phyloP scores from a whole-genome alignment of 1,284 basidiomycete genomes.

The Fomitiporia mediterranea region DNA sequence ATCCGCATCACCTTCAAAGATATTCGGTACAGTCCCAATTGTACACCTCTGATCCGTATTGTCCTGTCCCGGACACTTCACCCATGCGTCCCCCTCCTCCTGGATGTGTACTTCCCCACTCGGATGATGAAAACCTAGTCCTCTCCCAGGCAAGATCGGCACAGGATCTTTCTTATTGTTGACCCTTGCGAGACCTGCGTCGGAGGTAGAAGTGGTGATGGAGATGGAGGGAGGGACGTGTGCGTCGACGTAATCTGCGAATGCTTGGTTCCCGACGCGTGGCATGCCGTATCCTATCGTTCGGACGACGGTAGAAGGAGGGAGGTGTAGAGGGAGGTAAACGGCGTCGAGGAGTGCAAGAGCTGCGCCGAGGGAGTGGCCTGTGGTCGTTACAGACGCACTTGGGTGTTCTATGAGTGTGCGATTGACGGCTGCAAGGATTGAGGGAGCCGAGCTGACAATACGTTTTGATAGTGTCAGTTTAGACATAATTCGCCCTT shows the following conservation, averaged over 20 bases:
- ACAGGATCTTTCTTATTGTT: conserved; percentile 30
- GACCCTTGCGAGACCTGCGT: conserved; percentile 30
- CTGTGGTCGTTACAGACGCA: conserved; percentile 44
- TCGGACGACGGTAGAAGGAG: conserved; percentile 29
- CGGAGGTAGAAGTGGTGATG: conserved; percentile 16
- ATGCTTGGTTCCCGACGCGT: conserved; percentile 59
- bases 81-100: conserved; percentile 22
- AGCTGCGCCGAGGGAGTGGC: conserved; percentile 54
- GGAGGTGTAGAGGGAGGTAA: conserved; percentile 35
- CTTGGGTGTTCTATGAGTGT: conserved; percentile 36
- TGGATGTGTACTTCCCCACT: conserved; percentile 32
- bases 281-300: conserved; percentile 51
- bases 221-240: too few species aligned
- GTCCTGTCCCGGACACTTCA: conserved; percentile 24
- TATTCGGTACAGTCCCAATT: conserved; percentile 20
- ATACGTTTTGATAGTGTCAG: conserved; percentile 2
- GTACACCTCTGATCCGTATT: conserved; percentile 20
- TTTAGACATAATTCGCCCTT: too few species aligned
- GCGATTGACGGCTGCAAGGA: conserved; percentile 46
- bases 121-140: conserved; percentile 29
- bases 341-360: conserved; percentile 45
- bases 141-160: conserved; percentile 30
- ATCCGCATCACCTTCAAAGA: conserved; percentile 17
- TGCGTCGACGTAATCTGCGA: conserved; percentile 53
- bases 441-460: conserved; percentile 40